Conservation (phyloP, 108 stramenopile species). For the Chaetoceros tenuissimus region DNA sequence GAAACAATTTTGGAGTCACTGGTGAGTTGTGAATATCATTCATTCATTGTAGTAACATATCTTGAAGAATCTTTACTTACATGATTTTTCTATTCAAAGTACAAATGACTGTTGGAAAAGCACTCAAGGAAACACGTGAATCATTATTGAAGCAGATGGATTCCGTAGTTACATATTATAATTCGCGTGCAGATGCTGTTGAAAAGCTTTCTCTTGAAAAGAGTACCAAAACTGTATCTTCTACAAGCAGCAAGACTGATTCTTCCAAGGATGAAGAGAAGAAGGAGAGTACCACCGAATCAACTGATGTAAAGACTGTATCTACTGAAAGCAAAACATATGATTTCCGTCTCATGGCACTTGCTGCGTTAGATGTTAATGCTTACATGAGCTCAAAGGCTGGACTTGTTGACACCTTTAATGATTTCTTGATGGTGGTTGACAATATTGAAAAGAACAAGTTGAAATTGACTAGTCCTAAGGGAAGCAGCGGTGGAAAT, state of each 20-base stretch:
- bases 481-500: constrained; percentile 38
- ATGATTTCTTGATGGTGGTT: constrained; percentile 30
- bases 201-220: constrained; percentile 46
- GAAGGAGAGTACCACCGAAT: constrained; percentile 15
- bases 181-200: constrained; percentile 60
- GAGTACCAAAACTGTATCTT: constrained; percentile 21
- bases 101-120: constrained; percentile 55
- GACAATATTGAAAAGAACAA: constrained; percentile 63
- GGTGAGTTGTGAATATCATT: no score
- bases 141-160: constrained; percentile 35
- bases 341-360: constrained; percentile 15
- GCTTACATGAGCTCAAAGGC: constrained; percentile 34
- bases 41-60: no score
- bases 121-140: constrained; percentile 43
- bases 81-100: no score
- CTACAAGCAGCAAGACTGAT: constrained; percentile 36
- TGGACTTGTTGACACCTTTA: constrained; percentile 16
- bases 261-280: constrained; percentile 27
- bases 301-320: constrained; percentile 29
- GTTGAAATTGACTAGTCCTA: constrained; percentile 50
- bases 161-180: constrained; percentile 43
- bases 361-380: constrained; percentile 42
- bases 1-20: constrained; percentile 79
- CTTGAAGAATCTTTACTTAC: no score
- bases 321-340: constrained; percentile 6